Evolutionary conservation across 2,329 filamentous ascomycete genomes (phyloP).

Genomic region (Talaromyces sp.): DNA sequence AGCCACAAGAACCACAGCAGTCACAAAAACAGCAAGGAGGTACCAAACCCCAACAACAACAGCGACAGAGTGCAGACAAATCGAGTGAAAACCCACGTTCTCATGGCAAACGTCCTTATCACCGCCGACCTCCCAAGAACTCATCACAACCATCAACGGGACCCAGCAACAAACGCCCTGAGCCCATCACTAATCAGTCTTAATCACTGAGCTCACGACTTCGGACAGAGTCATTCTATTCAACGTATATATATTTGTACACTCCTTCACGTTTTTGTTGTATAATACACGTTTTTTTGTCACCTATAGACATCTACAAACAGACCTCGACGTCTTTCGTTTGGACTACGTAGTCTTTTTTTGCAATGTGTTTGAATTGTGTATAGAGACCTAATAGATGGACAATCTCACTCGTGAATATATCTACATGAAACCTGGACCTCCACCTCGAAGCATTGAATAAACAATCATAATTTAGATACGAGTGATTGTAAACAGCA

Average conservation of each 20-base stretch:
- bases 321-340: neutral
- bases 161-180: neutral
- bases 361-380: neutral
- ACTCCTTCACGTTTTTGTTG: neutral
- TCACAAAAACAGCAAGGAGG: neutral
- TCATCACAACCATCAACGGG: neutral
- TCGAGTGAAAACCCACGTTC: neutral
- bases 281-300: neutral
- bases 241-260: conserved; percentile 7
- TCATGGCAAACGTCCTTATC: conserved; percentile 3
- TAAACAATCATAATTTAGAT: too few relatives aligned
- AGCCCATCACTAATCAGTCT: neutral
- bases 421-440: too few relatives aligned
- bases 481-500: neutral
- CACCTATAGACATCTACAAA: neutral
- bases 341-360: neutral
- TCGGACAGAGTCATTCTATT: neutral
- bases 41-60: neutral
- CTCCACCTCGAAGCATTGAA: too few relatives aligned
- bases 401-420: neutral
- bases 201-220: neutral
- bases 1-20: neutral
- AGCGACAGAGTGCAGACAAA: conserved; percentile 1
- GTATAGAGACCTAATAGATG: neutral
- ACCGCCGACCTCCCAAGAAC: conserved; percentile 13